Conservation (phyloP, 176 grass and related monocot genomes). For the Pontederia paniculata region DNA sequence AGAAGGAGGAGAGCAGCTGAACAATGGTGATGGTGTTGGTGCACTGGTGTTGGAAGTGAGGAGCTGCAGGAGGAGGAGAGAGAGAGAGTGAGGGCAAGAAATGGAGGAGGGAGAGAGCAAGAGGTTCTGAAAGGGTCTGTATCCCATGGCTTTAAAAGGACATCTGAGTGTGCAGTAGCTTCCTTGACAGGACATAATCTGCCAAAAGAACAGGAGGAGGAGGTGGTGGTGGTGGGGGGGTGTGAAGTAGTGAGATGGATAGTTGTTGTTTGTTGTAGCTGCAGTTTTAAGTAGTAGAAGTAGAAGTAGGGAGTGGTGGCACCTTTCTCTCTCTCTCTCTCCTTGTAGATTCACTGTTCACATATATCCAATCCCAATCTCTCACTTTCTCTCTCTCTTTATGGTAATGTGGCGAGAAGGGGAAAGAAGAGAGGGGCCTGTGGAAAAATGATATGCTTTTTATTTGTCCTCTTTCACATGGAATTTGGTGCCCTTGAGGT, state of each 20-base stretch:
- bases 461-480: constrained; percentile 10
- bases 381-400: background rate
- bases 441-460: constrained; percentile 17
- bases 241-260: constrained; percentile 24
- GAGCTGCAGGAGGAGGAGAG: constrained; percentile 20
- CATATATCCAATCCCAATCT: constrained; percentile 15
- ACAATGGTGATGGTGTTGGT: constrained; percentile 18
- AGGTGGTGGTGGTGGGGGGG: no score
- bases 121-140: constrained; percentile 1
- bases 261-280: constrained; percentile 30
- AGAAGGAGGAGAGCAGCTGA: background rate
- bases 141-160: constrained; percentile 23
- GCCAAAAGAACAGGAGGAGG: constrained; percentile 58
- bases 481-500: constrained; percentile 2
- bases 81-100: constrained; percentile 37
- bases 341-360: constrained; percentile 51
- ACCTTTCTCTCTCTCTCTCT: background rate
- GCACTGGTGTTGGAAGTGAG: constrained; percentile 13
- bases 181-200: constrained; percentile 99
- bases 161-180: constrained; percentile 64
- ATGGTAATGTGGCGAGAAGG: constrained; percentile 24
- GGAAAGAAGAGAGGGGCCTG: no score
- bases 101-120: constrained; percentile 12
- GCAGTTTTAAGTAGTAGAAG: constrained; percentile 21
- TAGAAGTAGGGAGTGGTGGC: background rate